These are phyloP conservation scores for Phaeotremella fagi DNA, from an alignment of 768 basidiomycete species.

Conservation along the genomic window DNA sequence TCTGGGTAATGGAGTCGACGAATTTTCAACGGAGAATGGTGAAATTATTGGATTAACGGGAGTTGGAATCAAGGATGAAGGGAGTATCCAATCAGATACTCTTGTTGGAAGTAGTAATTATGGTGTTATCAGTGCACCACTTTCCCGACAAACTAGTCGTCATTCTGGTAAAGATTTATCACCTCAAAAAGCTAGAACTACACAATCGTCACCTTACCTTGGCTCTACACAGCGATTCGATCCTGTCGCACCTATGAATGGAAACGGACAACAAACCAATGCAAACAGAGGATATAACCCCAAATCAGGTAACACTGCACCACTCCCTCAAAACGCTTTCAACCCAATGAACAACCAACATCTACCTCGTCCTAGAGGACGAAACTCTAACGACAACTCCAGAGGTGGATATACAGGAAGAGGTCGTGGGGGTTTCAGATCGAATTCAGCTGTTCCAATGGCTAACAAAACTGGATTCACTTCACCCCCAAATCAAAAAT, in stretches of 20 bases:
- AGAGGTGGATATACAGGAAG: constrained; percentile 19
- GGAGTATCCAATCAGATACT: background rate
- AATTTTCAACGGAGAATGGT: background rate
- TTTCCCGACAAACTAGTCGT: constrained; percentile 1
- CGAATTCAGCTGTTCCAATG: background rate
- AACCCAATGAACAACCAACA: constrained; percentile 1
- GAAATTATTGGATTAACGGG: background rate
- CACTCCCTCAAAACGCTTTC: constrained; percentile 30
- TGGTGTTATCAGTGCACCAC: background rate
- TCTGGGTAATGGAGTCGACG: background rate
- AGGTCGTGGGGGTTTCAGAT: constrained; percentile 2
- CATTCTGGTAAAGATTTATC: background rate
- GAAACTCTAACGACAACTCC: constrained; percentile 21
- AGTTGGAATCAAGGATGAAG: background rate
- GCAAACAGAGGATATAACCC: constrained; percentile 1
- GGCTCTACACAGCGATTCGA: background rate
- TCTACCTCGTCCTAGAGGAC: constrained; percentile 23
- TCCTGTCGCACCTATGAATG: background rate
- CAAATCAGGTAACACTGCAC: constrained; percentile 25
- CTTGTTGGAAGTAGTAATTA: background rate
- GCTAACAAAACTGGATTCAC: background rate
- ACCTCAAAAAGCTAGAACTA: background rate
- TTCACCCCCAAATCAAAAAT: background rate
- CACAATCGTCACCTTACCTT: background rate
- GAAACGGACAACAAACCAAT: no score